Evolutionary conservation across 2,329 filamentous ascomycete species (phyloP).

Genomic region (Aspergillus aculeatinus): DNA sequence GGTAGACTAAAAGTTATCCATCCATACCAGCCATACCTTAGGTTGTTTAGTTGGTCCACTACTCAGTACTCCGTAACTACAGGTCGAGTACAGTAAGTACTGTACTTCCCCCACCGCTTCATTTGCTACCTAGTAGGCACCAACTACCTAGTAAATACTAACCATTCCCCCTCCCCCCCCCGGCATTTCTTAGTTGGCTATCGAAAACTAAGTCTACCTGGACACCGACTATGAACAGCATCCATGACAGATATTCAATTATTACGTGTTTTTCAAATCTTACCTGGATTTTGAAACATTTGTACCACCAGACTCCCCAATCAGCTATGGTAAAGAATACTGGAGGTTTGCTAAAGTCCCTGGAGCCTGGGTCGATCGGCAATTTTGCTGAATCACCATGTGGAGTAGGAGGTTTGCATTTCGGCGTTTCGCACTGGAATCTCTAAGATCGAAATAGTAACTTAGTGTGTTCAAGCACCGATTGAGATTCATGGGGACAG

Average conservation of each 20-base stretch:
- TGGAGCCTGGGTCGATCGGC: constrained; percentile 20
- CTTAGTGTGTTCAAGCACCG: neutral
- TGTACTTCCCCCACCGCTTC: neutral
- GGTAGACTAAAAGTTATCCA: neutral
- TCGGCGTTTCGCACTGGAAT: constrained; percentile 15
- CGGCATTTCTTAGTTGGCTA: constrained; percentile 6
- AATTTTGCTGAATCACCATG: constrained; percentile 18
- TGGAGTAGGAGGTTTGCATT: constrained; percentile 15
- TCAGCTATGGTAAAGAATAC: neutral
- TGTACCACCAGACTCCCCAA: neutral
- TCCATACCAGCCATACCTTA: no score
- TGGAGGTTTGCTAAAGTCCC: constrained; percentile 13
- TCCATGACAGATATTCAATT: neutral
- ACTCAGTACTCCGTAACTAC: neutral
- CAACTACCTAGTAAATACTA: neutral
- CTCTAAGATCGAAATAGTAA: constrained; percentile 9
- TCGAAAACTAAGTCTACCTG: constrained; percentile 1
- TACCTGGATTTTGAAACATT: neutral
- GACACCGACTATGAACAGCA: neutral
- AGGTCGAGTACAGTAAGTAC: neutral
- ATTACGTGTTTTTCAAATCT: neutral
- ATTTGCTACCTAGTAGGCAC: neutral
- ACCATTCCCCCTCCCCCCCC: neutral
- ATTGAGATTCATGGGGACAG: constrained; percentile 8
- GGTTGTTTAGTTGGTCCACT: no score